Base-by-base conservation (phyloP, 257 asterid species). In the Anisodus acutangulus region DNA sequence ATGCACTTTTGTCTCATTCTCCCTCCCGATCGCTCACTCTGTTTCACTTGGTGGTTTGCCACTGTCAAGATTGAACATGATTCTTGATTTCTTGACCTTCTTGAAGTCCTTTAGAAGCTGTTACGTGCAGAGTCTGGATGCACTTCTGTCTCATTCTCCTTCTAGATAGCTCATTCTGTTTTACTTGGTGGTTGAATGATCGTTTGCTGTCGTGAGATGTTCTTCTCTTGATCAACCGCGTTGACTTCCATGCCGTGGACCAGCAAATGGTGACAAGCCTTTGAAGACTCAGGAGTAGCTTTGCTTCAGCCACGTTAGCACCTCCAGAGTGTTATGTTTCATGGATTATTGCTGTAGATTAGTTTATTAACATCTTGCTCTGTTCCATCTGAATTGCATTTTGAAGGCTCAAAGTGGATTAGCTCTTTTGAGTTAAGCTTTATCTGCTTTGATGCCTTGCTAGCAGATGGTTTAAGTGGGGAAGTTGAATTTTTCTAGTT, bases 161-260 rank as follows among this genome's bases (percentile, higher is more conserved):
- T 84, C 13, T 78, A 71, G 71, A 41, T 74, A 58, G 64, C 37
- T 54, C 47, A 4, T 59, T 76, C 37, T 6, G 11, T 76, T 62
- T 64, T 62, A 74, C 51, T 49, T 60, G 71, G 64, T 66, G 3
- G 17, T 71, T 63, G 82, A 78, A 54, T 79, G 45, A n/a, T 64
- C 10, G 53, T 72, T 60, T 55, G 51, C 51, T n/a, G 22, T 80
- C 68, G 31, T 81, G 85, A 51, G 78, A 84, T 82, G 67, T 74
- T 83, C 78, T 63, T 85, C 62, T 53, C 45, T 80, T 51, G 82
- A 80, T 79, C 78, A 69, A 66, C 62, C 45, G 74, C 47, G 16
- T 68, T 66, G 64, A 58, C 26, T 19, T 35, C 41, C 41, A 45
- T 10, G 13, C 8, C 31, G 54, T 72, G 66, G 58, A 69, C 55